Conservation (phyloP, 148 eudicot genomes). For the Spergularia marina region DNA sequence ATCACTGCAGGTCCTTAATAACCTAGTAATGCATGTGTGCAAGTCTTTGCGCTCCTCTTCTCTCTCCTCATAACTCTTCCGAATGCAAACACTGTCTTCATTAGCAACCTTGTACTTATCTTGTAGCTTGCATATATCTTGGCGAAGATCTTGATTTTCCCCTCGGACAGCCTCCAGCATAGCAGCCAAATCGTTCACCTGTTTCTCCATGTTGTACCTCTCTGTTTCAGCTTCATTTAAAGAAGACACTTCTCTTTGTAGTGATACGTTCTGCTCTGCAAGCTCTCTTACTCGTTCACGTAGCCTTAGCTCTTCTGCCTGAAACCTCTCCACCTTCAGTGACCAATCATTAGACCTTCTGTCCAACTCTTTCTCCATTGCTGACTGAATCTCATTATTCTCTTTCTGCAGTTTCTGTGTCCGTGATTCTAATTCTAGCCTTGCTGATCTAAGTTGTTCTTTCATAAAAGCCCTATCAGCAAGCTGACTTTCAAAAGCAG, state of each 20-base stretch:
- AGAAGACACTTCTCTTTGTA: conserved; percentile 85
- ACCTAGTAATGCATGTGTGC: conserved; percentile 56
- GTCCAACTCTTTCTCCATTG: conserved; percentile 80
- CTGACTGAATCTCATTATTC: conserved; percentile 60
- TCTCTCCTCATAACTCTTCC: conserved; percentile 54
- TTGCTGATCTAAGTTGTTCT: conserved; percentile 37
- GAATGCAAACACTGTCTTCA: conserved; percentile 55
- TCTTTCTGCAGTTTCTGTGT: conserved; percentile 64
- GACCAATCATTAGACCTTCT: conserved; percentile 95
- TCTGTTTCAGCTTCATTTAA: conserved; percentile 55
- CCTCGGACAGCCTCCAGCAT: conserved; percentile 49
- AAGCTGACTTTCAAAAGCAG: conserved; percentile 42
- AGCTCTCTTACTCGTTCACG: conserved; percentile 86
- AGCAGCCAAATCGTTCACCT: conserved; percentile 48
- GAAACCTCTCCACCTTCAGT: conserved; percentile 62
- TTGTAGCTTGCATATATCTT: conserved; percentile 44
- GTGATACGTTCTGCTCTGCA: conserved; percentile 90
- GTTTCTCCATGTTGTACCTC: conserved; percentile 45
- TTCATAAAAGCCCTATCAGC: conserved; percentile 49
- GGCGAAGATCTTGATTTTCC: conserved; percentile 58
- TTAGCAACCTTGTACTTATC: conserved; percentile 54
- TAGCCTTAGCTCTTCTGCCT: conserved; percentile 82
- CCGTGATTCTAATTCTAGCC: conserved; percentile 43
- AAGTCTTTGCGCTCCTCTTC: conserved; percentile 78
- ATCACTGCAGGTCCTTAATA: conserved; percentile 67